Percentiles rank a stretch among this genome's conserved stretches.
These are phyloP conservation scores for Arthrobotrys pseudoclavata DNA, from an alignment of 2,329 filamentous ascomycete species.

Conservation along the genomic window DNA sequence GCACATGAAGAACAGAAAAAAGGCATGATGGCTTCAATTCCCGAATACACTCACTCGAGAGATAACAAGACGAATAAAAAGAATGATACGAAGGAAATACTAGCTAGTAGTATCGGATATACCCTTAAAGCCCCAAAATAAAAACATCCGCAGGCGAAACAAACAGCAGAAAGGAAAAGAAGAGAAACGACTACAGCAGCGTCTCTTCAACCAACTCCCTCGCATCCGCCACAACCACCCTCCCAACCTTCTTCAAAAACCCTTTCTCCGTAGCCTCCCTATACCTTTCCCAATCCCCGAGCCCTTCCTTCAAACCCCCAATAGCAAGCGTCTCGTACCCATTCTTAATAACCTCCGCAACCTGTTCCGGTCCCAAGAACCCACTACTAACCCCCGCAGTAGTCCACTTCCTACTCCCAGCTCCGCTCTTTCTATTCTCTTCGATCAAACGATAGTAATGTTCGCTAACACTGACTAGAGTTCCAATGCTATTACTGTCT, in stretches of 20 bases:
- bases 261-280: conserved; percentile 87
- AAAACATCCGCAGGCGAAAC: not conserved
- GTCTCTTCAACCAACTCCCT: conserved; percentile 70
- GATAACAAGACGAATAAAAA: not conserved
- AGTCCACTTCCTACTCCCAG: conserved; percentile 69
- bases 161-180: not conserved
- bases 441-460: conserved; percentile 90
- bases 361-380: conserved; percentile 80
- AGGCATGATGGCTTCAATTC: not conserved
- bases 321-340: conserved; percentile 96
- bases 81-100: not conserved
- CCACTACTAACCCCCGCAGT: conserved; percentile 39
- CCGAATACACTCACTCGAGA: not conserved
- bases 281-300: conserved; percentile 88
- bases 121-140: not conserved
- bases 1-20: not conserved
- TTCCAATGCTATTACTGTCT: conserved; percentile 81
- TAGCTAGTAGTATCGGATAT: not conserved
- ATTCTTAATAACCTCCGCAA: conserved; percentile 92
- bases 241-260: conserved; percentile 87
- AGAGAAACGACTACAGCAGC: conserved; percentile 51
- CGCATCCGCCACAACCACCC: conserved; percentile 81
- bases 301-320: conserved; percentile 82
- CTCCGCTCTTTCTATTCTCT: conserved; percentile 69
- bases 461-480: conserved; percentile 81